Evolutionary conservation across 202 grass and related monocot species (phyloP).

Genomic region (Setaria viridis): DNA sequence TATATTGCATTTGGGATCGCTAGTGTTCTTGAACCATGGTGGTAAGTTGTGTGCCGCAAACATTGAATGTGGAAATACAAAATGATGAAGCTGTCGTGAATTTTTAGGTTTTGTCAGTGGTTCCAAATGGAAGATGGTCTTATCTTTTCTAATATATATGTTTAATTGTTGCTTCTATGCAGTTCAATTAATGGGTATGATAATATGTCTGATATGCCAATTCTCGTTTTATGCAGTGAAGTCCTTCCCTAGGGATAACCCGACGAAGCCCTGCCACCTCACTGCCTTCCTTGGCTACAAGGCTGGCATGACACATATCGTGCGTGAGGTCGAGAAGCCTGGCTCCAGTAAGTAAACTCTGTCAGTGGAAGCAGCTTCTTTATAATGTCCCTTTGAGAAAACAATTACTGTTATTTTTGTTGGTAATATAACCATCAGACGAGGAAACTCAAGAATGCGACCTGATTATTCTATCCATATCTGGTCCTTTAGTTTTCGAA

Average conservation of each 20-base stretch:
- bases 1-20: neutral
- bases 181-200: neutral
- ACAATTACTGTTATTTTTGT: neutral
- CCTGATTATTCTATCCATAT: neutral
- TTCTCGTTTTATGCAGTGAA: constrained; percentile 69
- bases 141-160: neutral
- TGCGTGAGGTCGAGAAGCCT: constrained; percentile 88
- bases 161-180: neutral
- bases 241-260: constrained; percentile 73
- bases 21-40: neutral
- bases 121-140: neutral
- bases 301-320: constrained; percentile 94
- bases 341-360: constrained; percentile 71
- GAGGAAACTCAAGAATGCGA: neutral
- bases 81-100: neutral
- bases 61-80: neutral
- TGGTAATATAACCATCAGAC: neutral
- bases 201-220: neutral
- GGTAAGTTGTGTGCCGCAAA: neutral
- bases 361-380: neutral
- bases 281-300: constrained; percentile 91
- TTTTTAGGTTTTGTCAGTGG: neutral
- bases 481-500: neutral
- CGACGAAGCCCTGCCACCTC: constrained; percentile 59
- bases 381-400: neutral